Evolutionary conservation across 2,329 filamentous ascomycete species (phyloP), one percentile per base, ranked within the genome.

Genomic region (Phialophora chinensis): DNA sequence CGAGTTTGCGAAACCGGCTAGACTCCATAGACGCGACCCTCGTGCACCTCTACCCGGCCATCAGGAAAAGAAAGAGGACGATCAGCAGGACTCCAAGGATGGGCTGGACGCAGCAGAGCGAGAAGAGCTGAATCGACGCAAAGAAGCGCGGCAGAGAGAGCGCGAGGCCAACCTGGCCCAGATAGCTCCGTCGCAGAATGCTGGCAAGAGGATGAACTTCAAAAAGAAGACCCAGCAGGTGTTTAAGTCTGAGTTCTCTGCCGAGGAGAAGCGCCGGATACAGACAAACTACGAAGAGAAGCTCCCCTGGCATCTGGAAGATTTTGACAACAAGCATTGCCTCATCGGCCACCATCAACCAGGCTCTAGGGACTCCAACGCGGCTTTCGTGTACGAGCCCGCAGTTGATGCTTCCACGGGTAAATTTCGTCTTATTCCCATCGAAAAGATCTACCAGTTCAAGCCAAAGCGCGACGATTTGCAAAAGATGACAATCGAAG

Each of bases 381-480:
- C 93, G 59, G 90, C 96, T 71, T 90, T 96, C 62, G 86, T 94
- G 47, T 85, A 92, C 52, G 90, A 92, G 38, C 58, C 67, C 25
- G 44, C 66, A 6, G 86, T 88, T 44, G 85, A 87, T 10, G 84
- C 84, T 1, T 87, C 85, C 57, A 95, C 96, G 76, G 88, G 89
- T 38, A 68, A 65, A 49, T 71, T 71, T 50, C 69, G 71, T 29
- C 91, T 98, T 88, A 85, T 97, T 2, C 96, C 96, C 0, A 80
- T 98, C 20, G 94, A 99, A 79, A 97, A 97, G 75, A 97, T 91
- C 89, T 99, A 99, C 80, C 91, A 88, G 63, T 96, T 97, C 76
- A 89, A 86, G 3, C 85, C 89, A 52, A 94, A 94, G 76, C 90
- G 90, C 20, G 91, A 92, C 63, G 87, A 90, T 11, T 94, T 95